Base-by-base conservation (phyloP, 1,284 basidiomycete species). In the Termitomyces sp. region DNA sequence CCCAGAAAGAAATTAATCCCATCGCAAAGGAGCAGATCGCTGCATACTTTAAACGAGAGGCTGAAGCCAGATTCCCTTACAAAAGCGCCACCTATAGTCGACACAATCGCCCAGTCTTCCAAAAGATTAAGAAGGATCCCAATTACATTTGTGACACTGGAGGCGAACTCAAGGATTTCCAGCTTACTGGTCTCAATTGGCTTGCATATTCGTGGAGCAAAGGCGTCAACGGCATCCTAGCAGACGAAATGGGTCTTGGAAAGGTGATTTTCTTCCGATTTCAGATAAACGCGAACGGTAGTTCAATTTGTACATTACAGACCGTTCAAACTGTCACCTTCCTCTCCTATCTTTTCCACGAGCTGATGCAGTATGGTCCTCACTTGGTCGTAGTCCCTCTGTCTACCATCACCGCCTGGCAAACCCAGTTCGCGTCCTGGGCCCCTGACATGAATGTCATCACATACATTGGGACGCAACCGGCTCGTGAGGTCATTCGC, bases 161-260 rank as follows among this genome's bases (percentile, higher is more conserved):
- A 14, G 93, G 93, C 9, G 76, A 86, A 54, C 78, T 99, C 58
- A 99, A 99, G 71, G 96, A 98, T 61, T 99, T 99, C 77, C 97
- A 99, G 74, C 78, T 99, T 50, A 97, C 93, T 1, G 97, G 97
- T 31, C 77, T 99, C 58, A 99, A 99, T 69, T 99, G 97, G 97
- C 80, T 99, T 19, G 91, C 93, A 1, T 99, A 97, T 68, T 76
- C 96, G 7, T 99, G 96, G 96, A 87, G 82, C 63, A 86, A 93
- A 62, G 91, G 91, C 19, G 90, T 97, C 62, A 98, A 98, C 65
- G 97, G 97, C 30, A 98, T 99, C 60, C 76, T 99, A 28, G 97
- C 97, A 1, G 97, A 99, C 66, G 97, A 99, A 79, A 99, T 99
- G 97, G 97, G 97, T 68, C 86, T 99, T 16, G 97, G 97, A 50